Conservation (phyloP, 78 protist species). For the Dictyostelium discoideum region dicty_2.7 NC_007091.3:533001-533500, state of each 20-base stretch:
- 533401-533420: slow-evolving; percentile 72
- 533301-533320: too few species aligned
- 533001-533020: slow-evolving; percentile 84
- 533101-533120: background rate
- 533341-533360: background rate
- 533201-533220: slow-evolving; percentile 5
- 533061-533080: background rate
- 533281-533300: background rate
- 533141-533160: background rate
- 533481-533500: slow-evolving; percentile 31
- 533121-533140: too few species aligned
- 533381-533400: slow-evolving; percentile 76
- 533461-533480: slow-evolving; percentile 45
- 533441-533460: slow-evolving; percentile 37
- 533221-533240: background rate
- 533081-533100: background rate
- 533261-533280: background rate
- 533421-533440: slow-evolving; percentile 35
- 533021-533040: slow-evolving; percentile 83
- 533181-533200: slow-evolving; percentile 27
- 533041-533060: slow-evolving; percentile 46
- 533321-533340: background rate
- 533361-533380: background rate
- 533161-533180: slow-evolving; percentile 77
- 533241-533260: background rate